phyloP scores from a whole-genome alignment of 2,329 filamentous ascomycete species.

The Xylariaceae sp. region DNA sequence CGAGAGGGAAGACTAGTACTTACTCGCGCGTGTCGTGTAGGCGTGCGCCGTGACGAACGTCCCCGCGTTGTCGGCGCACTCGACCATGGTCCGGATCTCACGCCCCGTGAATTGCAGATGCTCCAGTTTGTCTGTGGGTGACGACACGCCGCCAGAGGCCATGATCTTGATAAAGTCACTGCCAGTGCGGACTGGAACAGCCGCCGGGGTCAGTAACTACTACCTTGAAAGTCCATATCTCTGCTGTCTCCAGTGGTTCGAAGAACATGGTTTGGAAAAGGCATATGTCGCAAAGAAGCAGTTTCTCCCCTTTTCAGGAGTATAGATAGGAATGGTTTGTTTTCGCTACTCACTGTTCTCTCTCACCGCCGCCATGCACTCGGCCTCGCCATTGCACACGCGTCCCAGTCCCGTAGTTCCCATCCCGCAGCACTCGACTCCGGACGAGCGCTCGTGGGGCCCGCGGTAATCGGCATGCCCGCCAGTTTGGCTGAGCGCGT shows the following conservation, averaged over 20 bases:
- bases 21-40: conserved; percentile 42
- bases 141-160: conserved; percentile 44
- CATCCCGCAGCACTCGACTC: conserved; percentile 44
- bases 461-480: conserved; percentile 46
- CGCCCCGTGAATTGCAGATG: conserved; percentile 44
- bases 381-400: conserved; percentile 40
- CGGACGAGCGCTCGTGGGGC: conserved; percentile 32
- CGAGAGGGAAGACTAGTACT: too few species aligned
- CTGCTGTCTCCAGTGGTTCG: too few species aligned
- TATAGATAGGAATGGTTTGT: too few species aligned
- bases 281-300: too few species aligned
- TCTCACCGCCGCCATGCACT: conserved; percentile 40
- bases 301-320: too few species aligned
- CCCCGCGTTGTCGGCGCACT: conserved; percentile 35
- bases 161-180: conserved; percentile 52
- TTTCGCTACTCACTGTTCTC: too few species aligned
- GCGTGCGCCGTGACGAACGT: conserved; percentile 48
- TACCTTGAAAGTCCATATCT: too few species aligned
- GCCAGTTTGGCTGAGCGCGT: conserved; percentile 49
- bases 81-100: conserved; percentile 44
- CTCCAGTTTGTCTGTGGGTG: conserved; percentile 41
- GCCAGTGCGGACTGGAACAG: conserved; percentile 40
- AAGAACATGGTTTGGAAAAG: too few species aligned
- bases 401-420: conserved; percentile 31
- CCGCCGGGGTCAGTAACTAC: too few species aligned